These are phyloP conservation scores for Neopestalotiopsis sp. DNA, from an alignment of 2,329 filamentous ascomycete species.

Conservation along the genomic window DNA sequence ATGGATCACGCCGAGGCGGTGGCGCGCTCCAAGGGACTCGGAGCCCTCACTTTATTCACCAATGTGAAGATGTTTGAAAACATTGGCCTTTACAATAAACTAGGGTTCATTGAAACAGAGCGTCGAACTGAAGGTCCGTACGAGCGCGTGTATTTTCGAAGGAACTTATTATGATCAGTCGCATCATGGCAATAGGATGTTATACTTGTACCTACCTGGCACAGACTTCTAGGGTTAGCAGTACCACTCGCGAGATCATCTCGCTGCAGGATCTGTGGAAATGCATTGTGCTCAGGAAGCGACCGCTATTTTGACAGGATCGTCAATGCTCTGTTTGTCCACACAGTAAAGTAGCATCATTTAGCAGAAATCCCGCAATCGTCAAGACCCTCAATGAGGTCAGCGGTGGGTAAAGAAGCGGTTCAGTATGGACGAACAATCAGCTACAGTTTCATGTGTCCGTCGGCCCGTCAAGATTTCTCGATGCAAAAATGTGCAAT, in stretches of 20 bases:
- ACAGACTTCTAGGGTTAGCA: not conserved
- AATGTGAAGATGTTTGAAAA: conserved; percentile 31
- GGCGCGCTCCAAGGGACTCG: conserved; percentile 19
- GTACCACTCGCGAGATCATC: not conserved
- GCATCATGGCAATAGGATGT: not conserved
- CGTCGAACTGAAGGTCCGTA: conserved; percentile 37
- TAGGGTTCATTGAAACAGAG: conserved; percentile 38
- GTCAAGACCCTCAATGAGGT: not conserved
- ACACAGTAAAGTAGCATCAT: not conserved
- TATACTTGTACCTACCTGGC: too few relatives aligned
- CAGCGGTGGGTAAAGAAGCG: not conserved
- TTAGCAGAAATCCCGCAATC: not conserved
- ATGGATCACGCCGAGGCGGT: conserved; percentile 25
- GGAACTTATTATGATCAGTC: conserved; percentile 22
- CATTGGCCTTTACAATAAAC: conserved; percentile 23
- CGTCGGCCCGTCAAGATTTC: not conserved
- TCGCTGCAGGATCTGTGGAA: not conserved
- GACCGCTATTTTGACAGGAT: not conserved
- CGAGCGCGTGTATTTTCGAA: conserved; percentile 41
- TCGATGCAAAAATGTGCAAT: not conserved
- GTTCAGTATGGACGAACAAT: not conserved
- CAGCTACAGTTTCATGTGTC: not conserved
- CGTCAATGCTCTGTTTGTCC: not conserved
- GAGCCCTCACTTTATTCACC: conserved; percentile 24
- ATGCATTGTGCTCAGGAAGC: not conserved